Evolutionary conservation across 768 basidiomycete genomes (phyloP).

Genomic region (Leucocoprinus leucothites): DNA sequence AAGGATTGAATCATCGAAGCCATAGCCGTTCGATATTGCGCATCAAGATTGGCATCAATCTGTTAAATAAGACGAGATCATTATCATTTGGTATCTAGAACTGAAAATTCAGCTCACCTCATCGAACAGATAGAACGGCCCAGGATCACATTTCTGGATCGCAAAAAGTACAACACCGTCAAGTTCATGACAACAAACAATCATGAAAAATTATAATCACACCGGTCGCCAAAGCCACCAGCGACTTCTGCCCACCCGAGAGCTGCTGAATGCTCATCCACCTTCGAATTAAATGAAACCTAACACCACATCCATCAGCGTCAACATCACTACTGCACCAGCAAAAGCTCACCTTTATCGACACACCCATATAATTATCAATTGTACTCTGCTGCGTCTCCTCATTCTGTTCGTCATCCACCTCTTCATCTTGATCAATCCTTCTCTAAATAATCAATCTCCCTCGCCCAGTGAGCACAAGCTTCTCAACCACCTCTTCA

Average conservation of each 20-base stretch:
- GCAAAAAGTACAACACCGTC: constrained; percentile 69
- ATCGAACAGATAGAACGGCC: constrained; percentile 99
- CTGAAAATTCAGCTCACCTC: constrained; percentile 47
- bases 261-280: constrained; percentile 97
- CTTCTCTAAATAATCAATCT: constrained; percentile 89
- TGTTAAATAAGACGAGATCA: constrained; percentile 20
- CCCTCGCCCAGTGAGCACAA: constrained; percentile 95
- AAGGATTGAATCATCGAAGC: constrained; percentile 96
- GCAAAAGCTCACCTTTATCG: constrained; percentile 68
- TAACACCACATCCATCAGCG: constrained; percentile 24
- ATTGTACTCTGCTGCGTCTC: constrained; percentile 73
- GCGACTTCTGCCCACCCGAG: constrained; percentile 95
- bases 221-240: constrained; percentile 95
- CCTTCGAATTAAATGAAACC: constrained; percentile 99
- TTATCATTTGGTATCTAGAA: background rate
- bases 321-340: background rate
- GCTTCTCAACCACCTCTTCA: constrained; percentile 93
- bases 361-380: constrained; percentile 95
- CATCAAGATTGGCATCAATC: constrained; percentile 98
- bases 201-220: background rate
- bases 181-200: constrained; percentile 6
- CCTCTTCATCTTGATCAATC: constrained; percentile 85
- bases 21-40: constrained; percentile 96
- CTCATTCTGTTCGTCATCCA: constrained; percentile 68
- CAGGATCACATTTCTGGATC: constrained; percentile 98